A percentile compares a stretch with the other conserved stretches of the same genome.
Evolutionary conservation across 192 early-diverging fungal genomes (phyloP).

Genomic region (Coemansia erecta): DNA sequence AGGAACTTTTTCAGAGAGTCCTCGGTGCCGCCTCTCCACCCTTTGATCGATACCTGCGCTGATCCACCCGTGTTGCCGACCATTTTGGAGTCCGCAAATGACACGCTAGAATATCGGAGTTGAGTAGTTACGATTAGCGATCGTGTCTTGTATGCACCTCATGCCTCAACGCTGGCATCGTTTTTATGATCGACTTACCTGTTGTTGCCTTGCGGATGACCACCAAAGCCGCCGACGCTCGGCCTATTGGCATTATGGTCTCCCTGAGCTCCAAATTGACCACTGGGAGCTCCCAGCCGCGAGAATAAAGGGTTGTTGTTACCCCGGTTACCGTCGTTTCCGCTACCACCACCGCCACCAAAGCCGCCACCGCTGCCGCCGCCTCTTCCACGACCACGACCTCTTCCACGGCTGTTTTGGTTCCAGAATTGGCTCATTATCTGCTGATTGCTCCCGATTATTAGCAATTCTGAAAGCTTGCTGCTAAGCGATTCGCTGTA

Average conservation of each 20-base stretch:
- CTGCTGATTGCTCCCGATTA: no score
- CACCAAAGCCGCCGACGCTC: neutral
- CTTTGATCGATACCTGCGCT: conserved; percentile 42
- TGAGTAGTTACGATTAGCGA: no score
- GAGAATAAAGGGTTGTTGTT: conserved; percentile 32
- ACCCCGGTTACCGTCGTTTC: neutral
- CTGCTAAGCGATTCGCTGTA: no score
- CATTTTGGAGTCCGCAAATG: conserved; percentile 31
- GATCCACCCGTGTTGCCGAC: conserved; percentile 21
- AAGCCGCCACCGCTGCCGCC: conserved; percentile 18
- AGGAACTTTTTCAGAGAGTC: conserved; percentile 36
- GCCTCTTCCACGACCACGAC: conserved; percentile 37
- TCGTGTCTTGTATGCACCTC: no score
- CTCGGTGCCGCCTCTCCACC: conserved; percentile 44
- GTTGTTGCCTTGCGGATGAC: neutral
- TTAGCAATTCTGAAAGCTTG: no score
- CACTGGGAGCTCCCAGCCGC: conserved; percentile 16
- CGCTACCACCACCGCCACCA: conserved; percentile 10
- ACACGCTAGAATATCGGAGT: neutral
- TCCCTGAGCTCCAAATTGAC: neutral
- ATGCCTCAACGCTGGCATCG: neutral
- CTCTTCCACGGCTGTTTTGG: conserved; percentile 21
- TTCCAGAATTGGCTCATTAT: conserved; percentile 21
- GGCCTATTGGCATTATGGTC: neutral
- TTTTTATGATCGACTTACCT: neutral